Conservation (phyloP, 2,329 filamentous ascomycete species). For the Ophiocordyceps australis region DNA sequence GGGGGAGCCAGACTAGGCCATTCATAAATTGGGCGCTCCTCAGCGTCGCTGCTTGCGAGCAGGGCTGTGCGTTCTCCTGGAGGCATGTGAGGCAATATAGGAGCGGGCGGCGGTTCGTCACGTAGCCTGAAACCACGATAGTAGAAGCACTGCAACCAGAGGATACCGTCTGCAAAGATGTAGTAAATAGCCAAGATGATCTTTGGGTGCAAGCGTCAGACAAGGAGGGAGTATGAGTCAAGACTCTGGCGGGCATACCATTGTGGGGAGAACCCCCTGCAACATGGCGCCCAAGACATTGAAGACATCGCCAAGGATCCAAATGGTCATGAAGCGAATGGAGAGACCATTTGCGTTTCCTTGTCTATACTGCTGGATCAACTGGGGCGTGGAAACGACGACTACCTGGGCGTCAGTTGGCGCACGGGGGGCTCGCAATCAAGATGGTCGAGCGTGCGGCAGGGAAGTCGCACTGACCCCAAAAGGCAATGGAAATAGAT, state of each 20-base stretch:
- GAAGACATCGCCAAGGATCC: slow-evolving; percentile 89
- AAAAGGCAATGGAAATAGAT: slow-evolving; percentile 91
- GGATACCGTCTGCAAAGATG: slow-evolving; percentile 75
- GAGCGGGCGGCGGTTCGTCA: slow-evolving; percentile 28
- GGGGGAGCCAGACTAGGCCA: slow-evolving; percentile 60
- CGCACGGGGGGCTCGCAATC: neutral
- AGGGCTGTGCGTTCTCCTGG: slow-evolving; percentile 35
- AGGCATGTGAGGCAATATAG: slow-evolving; percentile 17
- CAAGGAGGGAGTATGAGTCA: neutral
- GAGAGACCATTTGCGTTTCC: slow-evolving; percentile 76
- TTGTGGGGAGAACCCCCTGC: slow-evolving; percentile 83
- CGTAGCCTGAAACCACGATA: slow-evolving; percentile 68
- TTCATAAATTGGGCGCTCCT: slow-evolving; percentile 30
- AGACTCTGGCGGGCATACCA: slow-evolving; percentile 30
- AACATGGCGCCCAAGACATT: slow-evolving; percentile 87
- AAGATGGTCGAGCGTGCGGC: neutral
- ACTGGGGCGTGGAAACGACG: slow-evolving; percentile 92
- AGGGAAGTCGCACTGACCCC: slow-evolving; percentile 26
- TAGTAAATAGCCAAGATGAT: slow-evolving; percentile 90
- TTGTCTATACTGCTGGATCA: slow-evolving; percentile 83
- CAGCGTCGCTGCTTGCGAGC: slow-evolving; percentile 22
- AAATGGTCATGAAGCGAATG: slow-evolving; percentile 80
- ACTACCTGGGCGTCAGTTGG: slow-evolving; percentile 24
- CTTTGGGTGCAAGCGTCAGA: slow-evolving; percentile 13
- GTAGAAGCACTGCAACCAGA: slow-evolving; percentile 84